Evolutionary conservation across 83 land plant genomes (phyloP), one percentile per base, ranked within the genome.

Genomic region (Picea mariana): DNA sequence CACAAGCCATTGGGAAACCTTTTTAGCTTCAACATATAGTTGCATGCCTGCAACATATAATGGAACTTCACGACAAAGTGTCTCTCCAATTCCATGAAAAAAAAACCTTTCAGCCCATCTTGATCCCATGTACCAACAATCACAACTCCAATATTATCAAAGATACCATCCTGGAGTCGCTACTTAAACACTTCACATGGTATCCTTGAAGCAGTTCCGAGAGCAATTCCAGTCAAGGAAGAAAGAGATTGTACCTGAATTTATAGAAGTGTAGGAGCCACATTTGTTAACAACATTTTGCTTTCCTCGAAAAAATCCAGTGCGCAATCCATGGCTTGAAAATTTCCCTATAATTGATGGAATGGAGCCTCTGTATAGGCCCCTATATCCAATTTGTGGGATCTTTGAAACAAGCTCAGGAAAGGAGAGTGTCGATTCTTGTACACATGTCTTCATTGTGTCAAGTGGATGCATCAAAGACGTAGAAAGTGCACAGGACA

Each of bases 141-240:
- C 31, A 97, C 99, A 67, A 91, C 97, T 65, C 99, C 99, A 21
- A 97, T 96, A 89, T 89, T 97, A 85, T 95, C 87, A 86, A 94
- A 97, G 44, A 97, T 61, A 24, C 97, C 97, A 69, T 96, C 99
- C 88, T 97, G 99, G 61, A 95, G 77, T 40, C 99, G 79, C 83
- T 97, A 98, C 85, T 97, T 97, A 40, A 97, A 67, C 31, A 97
- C 99, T 72, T 97, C 99, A 85, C 98, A 93, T 4, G 99, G 99
- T 62, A 95, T 97, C 60, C 99, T 91, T 18, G 92, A 89, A 47
- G 97, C 98, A 79, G 99, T 97, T 63, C 99, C 99, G 66, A 97
- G 89, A 75, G 95, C 75, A 27, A 98, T 95, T 90, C 99, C 90
- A 83, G 90, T 88, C 71, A 93, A 93, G 44, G 99, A 97, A 66